phyloP scores from a whole-genome alignment of 139 green algal genomes.

The Tetraselmis chui region DNA sequence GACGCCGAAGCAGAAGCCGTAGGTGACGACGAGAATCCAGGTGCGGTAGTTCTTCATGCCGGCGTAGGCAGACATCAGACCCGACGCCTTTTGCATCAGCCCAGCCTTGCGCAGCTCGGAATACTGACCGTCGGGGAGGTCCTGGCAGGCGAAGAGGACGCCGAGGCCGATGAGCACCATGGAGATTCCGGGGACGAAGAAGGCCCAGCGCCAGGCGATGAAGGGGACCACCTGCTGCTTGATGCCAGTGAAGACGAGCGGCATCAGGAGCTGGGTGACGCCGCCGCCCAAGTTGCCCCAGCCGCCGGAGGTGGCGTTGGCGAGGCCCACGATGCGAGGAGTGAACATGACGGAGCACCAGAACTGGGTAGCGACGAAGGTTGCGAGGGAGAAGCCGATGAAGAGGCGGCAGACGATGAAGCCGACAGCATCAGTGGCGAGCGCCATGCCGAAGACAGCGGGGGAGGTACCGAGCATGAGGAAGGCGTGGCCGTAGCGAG shows the following conservation, averaged over 20 bases:
- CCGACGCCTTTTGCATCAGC: constrained; percentile 41
- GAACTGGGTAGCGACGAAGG: constrained; percentile 89
- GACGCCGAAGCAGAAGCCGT: constrained; percentile 65
- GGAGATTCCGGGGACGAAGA: constrained; percentile 87
- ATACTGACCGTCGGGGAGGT: constrained; percentile 86
- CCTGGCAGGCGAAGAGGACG: no score
- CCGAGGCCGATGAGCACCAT: no score
- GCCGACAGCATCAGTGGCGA: constrained; percentile 38
- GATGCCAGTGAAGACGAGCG: constrained; percentile 65
- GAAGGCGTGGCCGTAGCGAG: constrained; percentile 49
- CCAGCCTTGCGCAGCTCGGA: constrained; percentile 58
- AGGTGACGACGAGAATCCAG: constrained; percentile 53
- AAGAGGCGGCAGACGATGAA: constrained; percentile 71
- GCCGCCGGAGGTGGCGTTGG: constrained; percentile 79
- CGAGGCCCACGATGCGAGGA: constrained; percentile 75
- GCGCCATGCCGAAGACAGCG: constrained; percentile 29
- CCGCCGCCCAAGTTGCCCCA: constrained; percentile 89
- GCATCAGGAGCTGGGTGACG: constrained; percentile 89
- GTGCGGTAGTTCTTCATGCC: constrained; percentile 65
- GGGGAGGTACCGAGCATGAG: constrained; percentile 25
- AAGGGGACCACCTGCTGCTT: constrained; percentile 30
- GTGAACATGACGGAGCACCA: constrained; percentile 88
- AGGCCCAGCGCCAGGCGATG: constrained; percentile 77
- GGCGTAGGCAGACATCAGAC: no score
- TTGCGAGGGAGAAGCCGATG: constrained; percentile 75